Evolutionary conservation across 208 protist species (phyloP).

Genomic region (Acanthamoeba culbertsoni): DNA sequence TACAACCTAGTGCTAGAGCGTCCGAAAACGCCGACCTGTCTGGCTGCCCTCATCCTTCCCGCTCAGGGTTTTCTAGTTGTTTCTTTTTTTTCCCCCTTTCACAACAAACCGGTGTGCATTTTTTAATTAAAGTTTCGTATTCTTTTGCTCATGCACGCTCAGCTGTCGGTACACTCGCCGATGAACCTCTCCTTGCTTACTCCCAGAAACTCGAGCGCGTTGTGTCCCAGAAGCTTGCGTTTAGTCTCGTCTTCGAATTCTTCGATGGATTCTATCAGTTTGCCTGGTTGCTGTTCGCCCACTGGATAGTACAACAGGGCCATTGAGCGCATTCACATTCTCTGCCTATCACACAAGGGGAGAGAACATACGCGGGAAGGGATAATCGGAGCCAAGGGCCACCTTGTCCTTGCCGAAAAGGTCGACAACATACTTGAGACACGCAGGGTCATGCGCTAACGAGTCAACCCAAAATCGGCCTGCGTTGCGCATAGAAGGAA

Average conservation of each 20-base stretch:
- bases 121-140: too few species aligned
- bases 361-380: constrained; percentile 74
- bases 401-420: constrained; percentile 81
- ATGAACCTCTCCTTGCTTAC: constrained; percentile 60
- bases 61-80: too few species aligned
- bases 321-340: not conserved
- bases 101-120: too few species aligned
- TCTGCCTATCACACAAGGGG: not conserved
- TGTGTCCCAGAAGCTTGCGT: constrained; percentile 61
- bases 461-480: constrained; percentile 85
- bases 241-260: constrained; percentile 62
- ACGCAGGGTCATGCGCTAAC: constrained; percentile 81
- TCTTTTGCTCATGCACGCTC: too few species aligned
- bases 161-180: not conserved
- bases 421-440: constrained; percentile 80
- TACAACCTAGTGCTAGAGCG: too few species aligned
- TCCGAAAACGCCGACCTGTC: too few species aligned
- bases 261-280: constrained; percentile 67
- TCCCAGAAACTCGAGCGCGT: constrained; percentile 72
- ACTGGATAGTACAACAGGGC: too few species aligned
- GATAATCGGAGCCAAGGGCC: constrained; percentile 82
- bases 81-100: too few species aligned
- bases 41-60: too few species aligned
- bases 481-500: not conserved
- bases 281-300: constrained; percentile 36